Evolutionary conservation across 345 rosid genomes (phyloP), one percentile per base, ranked within the genome.

Genomic region (Clausena lansium): DNA sequence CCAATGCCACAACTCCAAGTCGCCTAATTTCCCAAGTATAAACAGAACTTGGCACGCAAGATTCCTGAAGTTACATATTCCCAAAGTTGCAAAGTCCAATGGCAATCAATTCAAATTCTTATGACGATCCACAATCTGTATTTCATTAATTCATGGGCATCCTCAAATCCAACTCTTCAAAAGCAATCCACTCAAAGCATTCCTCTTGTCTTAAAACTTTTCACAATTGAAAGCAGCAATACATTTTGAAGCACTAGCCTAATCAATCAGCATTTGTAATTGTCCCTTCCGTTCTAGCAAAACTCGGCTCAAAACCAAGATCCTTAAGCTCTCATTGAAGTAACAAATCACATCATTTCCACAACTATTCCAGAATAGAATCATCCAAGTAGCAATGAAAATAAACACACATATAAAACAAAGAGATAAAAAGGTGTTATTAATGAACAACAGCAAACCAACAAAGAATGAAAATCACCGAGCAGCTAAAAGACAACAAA

Each of bases 381-480:
- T 24, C 25, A 65, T 65, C 32, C 7, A 39, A 22, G 39, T 57
- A n/a, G 66, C 33, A 73, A 59, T 60, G n/a, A 2, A 60, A 30
- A 47, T 33, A 57, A 45, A 45, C 50, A 45, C 9, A 52, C 5
- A 61, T 55, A 35, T 33, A 69, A 45, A 69, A 39, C 24, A 73
- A 41, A 52, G 32, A 62, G 30, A 39, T 66, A 28, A 6, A 70
- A 45, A 57, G 15, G 35, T 10, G 22, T 57, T 61, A 64, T 13
- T 20, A 77, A 3, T 2, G 25, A 69, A 68, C 27, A 45, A 17
- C 50, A 82, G n/a, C 25, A 60, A 30, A 52, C 19, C n/a, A 63
- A 74, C 38, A 75, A 70, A 62, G 19, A 45, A 60, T 33, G 39
- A 71, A 69, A 70, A 71, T 60, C 54, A 71, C 22, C 60, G 65